Evolutionary conservation across 176 grass and related monocot species (phyloP).

Genomic region (Poa annua): DNA sequence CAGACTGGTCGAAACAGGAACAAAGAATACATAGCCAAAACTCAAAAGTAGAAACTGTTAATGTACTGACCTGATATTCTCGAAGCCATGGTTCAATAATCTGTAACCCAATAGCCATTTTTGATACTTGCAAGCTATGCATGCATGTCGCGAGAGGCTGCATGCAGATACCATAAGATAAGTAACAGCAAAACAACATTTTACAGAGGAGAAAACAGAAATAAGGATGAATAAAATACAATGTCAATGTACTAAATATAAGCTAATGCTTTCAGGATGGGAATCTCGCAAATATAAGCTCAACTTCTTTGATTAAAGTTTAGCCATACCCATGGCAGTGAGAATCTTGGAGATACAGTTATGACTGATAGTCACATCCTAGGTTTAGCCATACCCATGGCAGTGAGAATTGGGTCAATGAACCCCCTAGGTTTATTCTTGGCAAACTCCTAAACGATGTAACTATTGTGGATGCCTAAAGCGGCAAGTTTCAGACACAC

Average conservation of each 20-base stretch:
- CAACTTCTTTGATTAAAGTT: too few species aligned
- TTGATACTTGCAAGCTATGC: constrained; percentile 78
- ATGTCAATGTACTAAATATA: background rate
- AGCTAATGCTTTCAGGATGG: constrained; percentile 6
- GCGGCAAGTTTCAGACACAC: too few species aligned
- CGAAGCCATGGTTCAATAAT: constrained; percentile 96
- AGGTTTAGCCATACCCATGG: too few species aligned
- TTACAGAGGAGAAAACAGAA: constrained; percentile 20
- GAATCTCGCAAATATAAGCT: too few species aligned
- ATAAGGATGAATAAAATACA: background rate
- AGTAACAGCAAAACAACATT: constrained; percentile 33
- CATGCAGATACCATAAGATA: constrained; percentile 24
- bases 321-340: too few species aligned
- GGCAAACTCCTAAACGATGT: too few species aligned
- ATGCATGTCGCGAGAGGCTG: constrained; percentile 93
- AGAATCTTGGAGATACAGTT: too few species aligned
- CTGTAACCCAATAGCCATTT: constrained; percentile 77
- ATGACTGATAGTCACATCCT: too few species aligned
- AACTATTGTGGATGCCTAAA: too few species aligned
- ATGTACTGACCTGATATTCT: constrained; percentile 83
- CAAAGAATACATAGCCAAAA: background rate
- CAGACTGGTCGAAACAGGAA: background rate
- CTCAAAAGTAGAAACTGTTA: background rate
- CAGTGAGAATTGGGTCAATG: too few species aligned
- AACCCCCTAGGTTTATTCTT: too few species aligned